Evolutionary conservation across 306 rosid species (phyloP), one percentile per base, ranked within the genome.

Genomic region (barrel medic (Medicago truncatula)): DNA sequence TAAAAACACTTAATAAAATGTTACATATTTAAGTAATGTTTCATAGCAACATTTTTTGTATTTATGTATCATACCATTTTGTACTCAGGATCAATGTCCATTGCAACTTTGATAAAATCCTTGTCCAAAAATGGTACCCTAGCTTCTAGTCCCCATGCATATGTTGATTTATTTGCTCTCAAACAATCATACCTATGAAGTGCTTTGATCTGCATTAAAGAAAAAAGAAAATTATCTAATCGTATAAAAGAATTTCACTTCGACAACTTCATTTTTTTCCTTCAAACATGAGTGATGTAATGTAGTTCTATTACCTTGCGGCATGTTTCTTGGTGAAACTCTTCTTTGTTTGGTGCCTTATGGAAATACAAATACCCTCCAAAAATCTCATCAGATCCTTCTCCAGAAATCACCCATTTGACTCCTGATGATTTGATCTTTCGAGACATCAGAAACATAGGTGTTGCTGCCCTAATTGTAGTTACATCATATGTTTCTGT

Each of bases 331-430:
- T 53, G 71, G 81, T 96, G 99, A 60, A 96, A 85, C 85, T 96
- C 99, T 80, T 96, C 88, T 88, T 90, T 90, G 90, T 96, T 87
- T 28, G 99, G 99, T 67, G 99, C 99, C 84, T 96, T 96, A 74
- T 96, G 99, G 92, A 92, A 96, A 87, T 96, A 96, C 49, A 96
- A 54, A 56, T 96, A 96, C 64, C 99, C 99, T 5, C 98, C 99
- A 72, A 96, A 96, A 43, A 96, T 86, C 77, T 96, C 98, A 82
- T 96, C 99, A 9, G 99, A 87, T 2, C 99, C 99, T 88, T 96
- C 99, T 46, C 99, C 99, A 60, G 99, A 92, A 49, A 96, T 84
- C 28, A 96, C 98, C 99, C 81, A 78, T 80, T 96, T 96, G 40
- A 96, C 99, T 52, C 99, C 99, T 1, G 91, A 79, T 0, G 99